These are phyloP conservation scores for Neonectria faginata DNA, from an alignment of 2,329 filamentous ascomycete species.

Conservation along the genomic window DNA sequence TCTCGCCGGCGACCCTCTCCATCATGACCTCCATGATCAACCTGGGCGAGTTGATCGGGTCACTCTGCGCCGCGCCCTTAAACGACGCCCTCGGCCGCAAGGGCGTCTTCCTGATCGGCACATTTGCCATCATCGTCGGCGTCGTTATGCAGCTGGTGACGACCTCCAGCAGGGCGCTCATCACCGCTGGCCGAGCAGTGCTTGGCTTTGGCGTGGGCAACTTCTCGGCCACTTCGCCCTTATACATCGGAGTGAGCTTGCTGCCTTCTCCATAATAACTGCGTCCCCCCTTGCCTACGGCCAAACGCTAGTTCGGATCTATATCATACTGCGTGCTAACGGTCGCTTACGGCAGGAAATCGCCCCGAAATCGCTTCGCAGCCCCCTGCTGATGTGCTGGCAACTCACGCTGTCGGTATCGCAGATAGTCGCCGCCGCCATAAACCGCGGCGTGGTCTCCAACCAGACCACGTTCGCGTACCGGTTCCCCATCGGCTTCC, in stretches of 20 bases:
- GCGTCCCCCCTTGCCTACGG: neutral
- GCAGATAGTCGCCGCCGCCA: conserved; percentile 51
- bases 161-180: conserved; percentile 37
- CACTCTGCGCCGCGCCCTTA: conserved; percentile 51
- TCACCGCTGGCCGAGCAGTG: conserved; percentile 43
- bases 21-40: conserved; percentile 55
- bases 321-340: neutral
- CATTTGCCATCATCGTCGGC: conserved; percentile 45
- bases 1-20: conserved; percentile 40
- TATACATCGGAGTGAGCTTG: conserved; percentile 50
- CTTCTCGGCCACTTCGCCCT: conserved; percentile 53
- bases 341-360: conserved; percentile 37
- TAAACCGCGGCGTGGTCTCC: conserved; percentile 47
- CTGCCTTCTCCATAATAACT: neutral
- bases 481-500: conserved; percentile 49
- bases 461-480: conserved; percentile 48
- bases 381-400: conserved; percentile 54
- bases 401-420: conserved; percentile 53
- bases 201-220: conserved; percentile 49
- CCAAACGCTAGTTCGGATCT: neutral
- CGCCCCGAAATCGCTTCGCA: conserved; percentile 49
- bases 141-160: conserved; percentile 42
- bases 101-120: conserved; percentile 45
- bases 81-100: conserved; percentile 52
- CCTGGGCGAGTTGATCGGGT: conserved; percentile 53